Evolutionary conservation across 352 stramenopile genomes (phyloP), one percentile per base, ranked within the genome.

Genomic region (Lagenidium sp.): DNA sequence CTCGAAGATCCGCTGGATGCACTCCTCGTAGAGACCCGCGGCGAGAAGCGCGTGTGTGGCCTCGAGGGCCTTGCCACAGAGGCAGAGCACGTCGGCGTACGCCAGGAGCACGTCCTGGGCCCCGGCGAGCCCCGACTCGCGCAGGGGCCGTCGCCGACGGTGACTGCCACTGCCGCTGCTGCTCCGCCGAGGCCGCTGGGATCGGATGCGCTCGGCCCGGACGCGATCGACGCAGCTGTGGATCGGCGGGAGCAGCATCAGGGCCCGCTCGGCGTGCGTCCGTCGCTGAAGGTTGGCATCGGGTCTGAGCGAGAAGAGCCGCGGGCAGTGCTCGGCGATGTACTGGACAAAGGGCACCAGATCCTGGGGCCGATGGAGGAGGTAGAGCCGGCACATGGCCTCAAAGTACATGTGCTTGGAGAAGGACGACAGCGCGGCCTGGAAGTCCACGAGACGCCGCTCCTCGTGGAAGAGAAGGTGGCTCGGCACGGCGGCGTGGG

Each of bases 401-500:
- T 94, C 81, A 39, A 94, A 63, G 48, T 94, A 94, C 72, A 92
- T 82, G 60, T 92, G 77, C 56, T 89, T 89, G 29, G 76, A 86
- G 39, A 86, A 88, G 2, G 74, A 85, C 35, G 72, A 85, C 3
- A 75, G 62, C 20, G 66, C 74, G 47, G 69, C 53, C 28, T 72
- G 73, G 52, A 83, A 92, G 47, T 92, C 80, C 2, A 57, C 60
- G 16, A 89, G 55, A 21, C 65, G 41, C 25, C 81, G 73, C 51
- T 94, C 81, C 44, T 73, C 78, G 46, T 94, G 81, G 48, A 94
- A 94, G n/a, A 94, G 48, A 29, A 84, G 55, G 40, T 85, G 71
- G 34, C 68, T 86, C 4, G 81, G 81, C 13, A 67, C 53, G 7
- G 21, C 18, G 28, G 12, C 5, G 5, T 15, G 24, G 11, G 13